Evolutionary conservation across 345 rosid genomes (phyloP), one percentile per base, ranked within the genome.

Genomic region (Linum usitatissimum): DNA sequence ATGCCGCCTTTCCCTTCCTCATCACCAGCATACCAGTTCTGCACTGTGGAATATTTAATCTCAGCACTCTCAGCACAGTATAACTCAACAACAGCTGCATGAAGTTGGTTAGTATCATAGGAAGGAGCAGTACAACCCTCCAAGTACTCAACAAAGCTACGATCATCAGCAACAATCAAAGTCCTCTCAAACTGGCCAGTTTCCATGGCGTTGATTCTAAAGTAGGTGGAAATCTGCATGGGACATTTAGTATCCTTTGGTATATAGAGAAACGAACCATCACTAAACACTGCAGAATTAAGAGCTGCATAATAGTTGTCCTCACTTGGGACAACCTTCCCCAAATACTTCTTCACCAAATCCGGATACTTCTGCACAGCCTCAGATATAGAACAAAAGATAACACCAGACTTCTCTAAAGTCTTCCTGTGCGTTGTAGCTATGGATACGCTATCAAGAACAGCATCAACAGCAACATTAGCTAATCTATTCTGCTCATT

Each of bases 161-260:
- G 76, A 63, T 86, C 99, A 6, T 90, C 97, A 0, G 97, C 99
- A 71, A 93, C 96, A 30, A 93, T 90, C 82, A 93, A 70, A 14
- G 99, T 90, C 86, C 99, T 87, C 84, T 92, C 98, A 5, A 90
- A 93, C 73, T 93, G 99, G 40, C 99, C 99, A 3, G 97, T 93
- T 69, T 87, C 99, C 88, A 81, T 61, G 0, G 91, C 94, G 18
- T 90, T 93, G 34, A 93, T 93, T 68, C 97, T 72, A 40, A 93
- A 93, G 55, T 90, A 93, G 1, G 99, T 93, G 0, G 97, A 89
- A 15, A 93, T 90, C 48, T 80, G 97, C 99, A 89, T 89, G 0
- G 93, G 97, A 6, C 98, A 92, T 65, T 68, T 85, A 0, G 93
- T 89, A 70, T 85, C 83, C 71, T 87, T 89, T 0, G 98, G 97